Conservation (phyloP, 306 rosid genomes). For the Urtica urens region DNA sequence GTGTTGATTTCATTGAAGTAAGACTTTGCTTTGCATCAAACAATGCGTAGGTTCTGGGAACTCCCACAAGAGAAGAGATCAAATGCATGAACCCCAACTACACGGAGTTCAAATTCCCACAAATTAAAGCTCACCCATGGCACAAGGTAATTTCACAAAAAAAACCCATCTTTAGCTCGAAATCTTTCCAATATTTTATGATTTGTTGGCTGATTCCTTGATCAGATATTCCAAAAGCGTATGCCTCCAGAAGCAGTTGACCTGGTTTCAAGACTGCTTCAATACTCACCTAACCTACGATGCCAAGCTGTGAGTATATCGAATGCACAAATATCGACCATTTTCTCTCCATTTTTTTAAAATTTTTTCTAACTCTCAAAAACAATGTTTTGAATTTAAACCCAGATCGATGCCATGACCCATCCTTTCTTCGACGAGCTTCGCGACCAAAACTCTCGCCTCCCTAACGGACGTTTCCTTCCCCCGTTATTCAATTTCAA, state of each 20-base stretch:
- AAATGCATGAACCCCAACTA: slow-evolving; percentile 99
- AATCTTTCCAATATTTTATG: neutral
- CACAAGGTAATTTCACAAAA: slow-evolving; percentile 56
- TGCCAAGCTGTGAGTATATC: slow-evolving; percentile 74
- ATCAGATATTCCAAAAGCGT: slow-evolving; percentile 85
- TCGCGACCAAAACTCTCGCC: slow-evolving; percentile 67
- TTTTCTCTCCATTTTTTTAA: neutral
- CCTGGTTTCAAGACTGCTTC: slow-evolving; percentile 85
- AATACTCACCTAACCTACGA: slow-evolving; percentile 87
- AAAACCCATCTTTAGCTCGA: neutral
- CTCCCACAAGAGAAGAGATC: slow-evolving; percentile 97
- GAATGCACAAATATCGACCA: neutral
- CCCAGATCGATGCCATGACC: slow-evolving; percentile 81
- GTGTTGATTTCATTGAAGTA: neutral
- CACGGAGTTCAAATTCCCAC: slow-evolving; percentile 96
- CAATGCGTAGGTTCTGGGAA: slow-evolving; percentile 68
- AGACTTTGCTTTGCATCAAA: neutral
- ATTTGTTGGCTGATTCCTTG: slow-evolving; percentile 1
- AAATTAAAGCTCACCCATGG: slow-evolving; percentile 98
- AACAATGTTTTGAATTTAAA: slow-evolving; percentile 1
- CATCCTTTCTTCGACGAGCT: slow-evolving; percentile 96
- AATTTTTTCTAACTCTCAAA: too few relatives aligned
- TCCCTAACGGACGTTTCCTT: slow-evolving; percentile 91
- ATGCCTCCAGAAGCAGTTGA: slow-evolving; percentile 99
- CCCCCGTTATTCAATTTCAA: slow-evolving; percentile 91